Evolutionary conservation across 2,329 filamentous ascomycete species (phyloP), one percentile per base, ranked within the genome.

Genomic region (Aspergillus pseudoterreus): DNA sequence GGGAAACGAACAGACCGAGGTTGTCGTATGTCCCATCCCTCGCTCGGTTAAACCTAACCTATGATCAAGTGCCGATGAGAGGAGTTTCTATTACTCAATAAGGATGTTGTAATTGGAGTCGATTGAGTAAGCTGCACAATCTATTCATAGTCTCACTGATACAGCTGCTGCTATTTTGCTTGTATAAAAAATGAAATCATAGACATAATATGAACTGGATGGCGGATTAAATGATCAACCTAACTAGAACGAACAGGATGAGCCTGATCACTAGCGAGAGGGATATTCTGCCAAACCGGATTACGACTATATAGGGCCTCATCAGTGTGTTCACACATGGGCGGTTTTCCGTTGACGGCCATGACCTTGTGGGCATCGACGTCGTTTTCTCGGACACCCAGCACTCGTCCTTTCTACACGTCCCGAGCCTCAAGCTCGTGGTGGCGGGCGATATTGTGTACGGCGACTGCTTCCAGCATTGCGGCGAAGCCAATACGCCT

Each of bases 371-470:
- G 10, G 54, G 57, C 2, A 35, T 68, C 5, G 61, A 66, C 6
- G 61, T 64, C 1, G 60, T 61, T 3, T 60, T 68, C 24, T 54
- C 55, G 2, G 66, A 70, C 47, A 70, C 66, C 0, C 51, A 65
- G 30, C 55, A 63, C 24, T 65, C 66, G 0, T 70, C 71, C 0
- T 57, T 74, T 1, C 62, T 75, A 4, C 66, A 66, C 45, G 63
- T 71, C 0, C 71, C 72, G 0, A 57, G 61, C 11, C 44, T 76
- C 1, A 52, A 51, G 4, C 63, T 75, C 4, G 72, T 65, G 0
- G 68, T 71, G 1, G 63, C 63, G 0, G 72, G 73, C 1, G 73
- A 75, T 51, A 65, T 68, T 19, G 68, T 73, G 1, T 74, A 75
- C 48, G 69, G 69, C 0, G 58, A 71, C 19, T 61, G 65, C 4